Percentiles rank a stretch among this genome's conserved stretches.
phyloP scores from a whole-genome alignment of 2,329 filamentous ascomycete species.

The Colletotrichum sp. region DNA sequence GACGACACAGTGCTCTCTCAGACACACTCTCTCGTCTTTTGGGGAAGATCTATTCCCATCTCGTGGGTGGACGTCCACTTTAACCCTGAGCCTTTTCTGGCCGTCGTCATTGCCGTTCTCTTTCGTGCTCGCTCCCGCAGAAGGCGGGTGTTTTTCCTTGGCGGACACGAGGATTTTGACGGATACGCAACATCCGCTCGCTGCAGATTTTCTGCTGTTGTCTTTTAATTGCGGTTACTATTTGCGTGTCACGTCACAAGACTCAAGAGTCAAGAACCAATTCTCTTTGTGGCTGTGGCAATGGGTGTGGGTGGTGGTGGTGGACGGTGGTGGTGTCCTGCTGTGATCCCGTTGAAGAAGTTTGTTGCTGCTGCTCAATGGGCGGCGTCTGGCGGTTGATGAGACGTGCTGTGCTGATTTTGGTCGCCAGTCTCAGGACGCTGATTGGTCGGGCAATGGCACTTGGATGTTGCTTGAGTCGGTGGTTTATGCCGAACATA shows the following conservation, averaged over 20 bases:
- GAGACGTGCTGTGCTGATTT: constrained; percentile 10
- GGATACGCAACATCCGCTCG: background rate
- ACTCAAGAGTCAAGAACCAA: background rate
- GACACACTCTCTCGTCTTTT: background rate
- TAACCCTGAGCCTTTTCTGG: background rate
- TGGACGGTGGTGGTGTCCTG: background rate
- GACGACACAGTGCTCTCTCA: background rate
- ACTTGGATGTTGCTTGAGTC: constrained; percentile 3
- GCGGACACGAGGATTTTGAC: background rate
- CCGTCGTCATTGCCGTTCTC: background rate
- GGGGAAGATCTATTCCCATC: background rate
- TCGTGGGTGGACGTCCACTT: background rate
- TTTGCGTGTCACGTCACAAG: background rate
- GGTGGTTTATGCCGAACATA: constrained; percentile 11
- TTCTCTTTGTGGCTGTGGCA: background rate
- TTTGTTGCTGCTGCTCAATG: background rate
- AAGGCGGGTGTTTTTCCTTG: background rate
- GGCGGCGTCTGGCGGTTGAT: constrained; percentile 23
- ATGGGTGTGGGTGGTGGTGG: background rate
- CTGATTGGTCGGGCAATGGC: constrained; percentile 17
- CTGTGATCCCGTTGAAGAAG: constrained; percentile 10
- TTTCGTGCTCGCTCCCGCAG: background rate
- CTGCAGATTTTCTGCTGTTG: background rate
- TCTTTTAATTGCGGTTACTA: background rate
- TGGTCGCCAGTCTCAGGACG: constrained; percentile 22